Evolutionary conservation across 805 yeast genomes (phyloP).

Genomic region (Candida methanosorbosa): DNA sequence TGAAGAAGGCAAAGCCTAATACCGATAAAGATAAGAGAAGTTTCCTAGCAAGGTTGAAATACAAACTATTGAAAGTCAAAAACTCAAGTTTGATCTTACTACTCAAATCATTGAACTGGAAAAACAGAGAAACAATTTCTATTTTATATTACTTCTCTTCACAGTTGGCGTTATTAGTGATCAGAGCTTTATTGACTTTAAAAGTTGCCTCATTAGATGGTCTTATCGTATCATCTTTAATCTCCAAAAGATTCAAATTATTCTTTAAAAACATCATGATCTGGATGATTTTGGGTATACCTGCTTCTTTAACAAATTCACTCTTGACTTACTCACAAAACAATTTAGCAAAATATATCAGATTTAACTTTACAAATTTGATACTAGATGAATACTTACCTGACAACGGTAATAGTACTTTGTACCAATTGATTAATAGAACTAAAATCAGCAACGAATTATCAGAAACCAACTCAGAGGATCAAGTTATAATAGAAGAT

Average conservation of each 20-base stretch:
- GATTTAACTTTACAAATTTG: constrained; percentile 55
- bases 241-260: constrained; percentile 55
- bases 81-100: constrained; percentile 11
- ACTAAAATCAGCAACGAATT: constrained; percentile 4
- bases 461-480: not conserved
- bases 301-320: constrained; percentile 76
- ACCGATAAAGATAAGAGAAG: not conserved
- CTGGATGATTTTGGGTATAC: constrained; percentile 84
- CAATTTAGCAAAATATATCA: constrained; percentile 47
- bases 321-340: constrained; percentile 53
- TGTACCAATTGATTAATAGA: constrained; percentile 62
- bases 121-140: constrained; percentile 5
- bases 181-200: constrained; percentile 66
- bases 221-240: constrained; percentile 69
- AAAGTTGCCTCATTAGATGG: constrained; percentile 87
- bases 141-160: constrained; percentile 24
- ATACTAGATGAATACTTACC: constrained; percentile 69
- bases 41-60: not conserved
- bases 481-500: constrained; percentile 35
- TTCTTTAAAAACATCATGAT: constrained; percentile 55
- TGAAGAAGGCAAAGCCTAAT: not conserved
- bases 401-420: constrained; percentile 56
- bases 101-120: constrained; percentile 9
- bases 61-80: not conserved
- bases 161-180: constrained; percentile 52